phyloP scores from a whole-genome alignment of 176 grass and related monocot genomes.

The barley (Hordeum vulgare) region DNA sequence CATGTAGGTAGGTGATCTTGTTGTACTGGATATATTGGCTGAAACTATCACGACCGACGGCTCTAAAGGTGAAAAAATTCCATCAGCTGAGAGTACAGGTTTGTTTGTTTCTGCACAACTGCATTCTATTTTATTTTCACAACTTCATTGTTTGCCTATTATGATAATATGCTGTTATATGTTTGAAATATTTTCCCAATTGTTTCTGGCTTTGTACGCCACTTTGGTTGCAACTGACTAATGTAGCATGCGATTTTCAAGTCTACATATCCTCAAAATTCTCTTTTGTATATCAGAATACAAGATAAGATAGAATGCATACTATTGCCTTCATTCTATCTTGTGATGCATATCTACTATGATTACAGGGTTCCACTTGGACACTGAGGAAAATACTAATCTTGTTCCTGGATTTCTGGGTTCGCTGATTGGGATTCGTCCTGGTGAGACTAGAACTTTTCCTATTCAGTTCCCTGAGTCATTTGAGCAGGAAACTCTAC shows the following conservation, averaged over 20 bases:
- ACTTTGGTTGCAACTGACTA: constrained; percentile 9
- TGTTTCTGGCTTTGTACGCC: not conserved
- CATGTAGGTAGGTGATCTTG: constrained; percentile 67
- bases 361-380: constrained; percentile 82
- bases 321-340: not conserved
- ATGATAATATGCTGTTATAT: not conserved
- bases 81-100: constrained; percentile 88
- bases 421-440: constrained; percentile 81
- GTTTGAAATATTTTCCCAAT: not conserved
- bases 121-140: not conserved
- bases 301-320: not conserved
- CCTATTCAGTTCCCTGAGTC: constrained; percentile 82
- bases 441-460: constrained; percentile 86
- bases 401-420: constrained; percentile 87
- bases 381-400: constrained; percentile 75
- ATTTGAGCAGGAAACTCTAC: constrained; percentile 74
- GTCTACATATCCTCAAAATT: not conserved
- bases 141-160: constrained; percentile 4
- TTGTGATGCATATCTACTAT: not conserved
- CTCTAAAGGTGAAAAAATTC: constrained; percentile 77
- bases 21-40: constrained; percentile 89
- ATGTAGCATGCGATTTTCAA: not conserved
- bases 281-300: not conserved
- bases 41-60: constrained; percentile 63
- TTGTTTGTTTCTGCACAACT: constrained; percentile 8